These are phyloP conservation scores for Phaeosphaeriaceae sp. DNA, from an alignment of 2,329 filamentous ascomycete species.

Conservation along the genomic window DNA sequence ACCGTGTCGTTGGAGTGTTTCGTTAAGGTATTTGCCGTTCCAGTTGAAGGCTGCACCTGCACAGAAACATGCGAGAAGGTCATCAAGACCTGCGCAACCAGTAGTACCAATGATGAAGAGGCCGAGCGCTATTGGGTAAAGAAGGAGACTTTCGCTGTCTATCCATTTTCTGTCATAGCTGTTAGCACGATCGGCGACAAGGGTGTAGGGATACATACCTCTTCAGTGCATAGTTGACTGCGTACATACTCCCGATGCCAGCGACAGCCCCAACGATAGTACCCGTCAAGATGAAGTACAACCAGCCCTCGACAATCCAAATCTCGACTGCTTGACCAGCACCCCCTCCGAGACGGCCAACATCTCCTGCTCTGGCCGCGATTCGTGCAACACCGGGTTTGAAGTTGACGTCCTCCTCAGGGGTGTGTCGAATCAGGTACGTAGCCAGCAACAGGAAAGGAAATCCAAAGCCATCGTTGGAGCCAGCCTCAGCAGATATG, in stretches of 20 bases:
- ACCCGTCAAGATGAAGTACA: constrained; percentile 65
- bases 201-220: not conserved
- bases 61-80: constrained; percentile 66
- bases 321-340: constrained; percentile 60
- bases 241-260: constrained; percentile 57
- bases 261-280: constrained; percentile 60
- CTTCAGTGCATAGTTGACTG: constrained; percentile 52
- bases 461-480: constrained; percentile 68
- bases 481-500: constrained; percentile 67
- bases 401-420: constrained; percentile 36
- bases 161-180: constrained; percentile 53
- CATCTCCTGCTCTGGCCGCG: constrained; percentile 8
- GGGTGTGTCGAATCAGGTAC: constrained; percentile 63
- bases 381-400: constrained; percentile 18
- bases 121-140: constrained; percentile 56
- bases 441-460: constrained; percentile 65
- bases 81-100: constrained; percentile 62
- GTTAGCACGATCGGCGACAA: not conserved
- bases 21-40: constrained; percentile 65
- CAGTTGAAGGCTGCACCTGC: constrained; percentile 67
- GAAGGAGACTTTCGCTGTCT: constrained; percentile 59
- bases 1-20: constrained; percentile 63
- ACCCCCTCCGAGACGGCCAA: constrained; percentile 61
- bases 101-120: constrained; percentile 65
- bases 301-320: constrained; percentile 66